Conservation (phyloP, 208 protist species). For the Acanthamoeba sp. region DNA sequence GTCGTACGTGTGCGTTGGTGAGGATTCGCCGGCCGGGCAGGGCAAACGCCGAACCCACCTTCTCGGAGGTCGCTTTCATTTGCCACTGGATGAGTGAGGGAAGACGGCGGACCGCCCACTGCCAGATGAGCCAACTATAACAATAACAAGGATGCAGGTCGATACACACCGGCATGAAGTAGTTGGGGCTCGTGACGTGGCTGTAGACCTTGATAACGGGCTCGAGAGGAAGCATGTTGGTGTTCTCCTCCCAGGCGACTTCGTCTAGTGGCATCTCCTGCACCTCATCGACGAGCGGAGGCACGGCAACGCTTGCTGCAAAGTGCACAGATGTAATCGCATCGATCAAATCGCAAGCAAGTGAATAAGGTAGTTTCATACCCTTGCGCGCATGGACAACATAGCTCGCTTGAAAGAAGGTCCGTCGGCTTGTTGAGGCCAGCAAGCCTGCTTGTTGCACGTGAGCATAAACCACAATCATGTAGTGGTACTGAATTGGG, state of each 20-base stretch:
- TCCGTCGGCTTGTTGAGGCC: too few relatives aligned
- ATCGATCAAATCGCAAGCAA: too few relatives aligned
- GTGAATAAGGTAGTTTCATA: too few relatives aligned
- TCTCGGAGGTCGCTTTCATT: constrained; percentile 23
- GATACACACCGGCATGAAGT: constrained; percentile 26
- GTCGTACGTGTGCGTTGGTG: constrained; percentile 53
- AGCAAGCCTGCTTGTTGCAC: too few relatives aligned
- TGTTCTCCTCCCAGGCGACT: background rate
- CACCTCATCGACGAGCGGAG: background rate
- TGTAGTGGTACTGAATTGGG: too few relatives aligned
- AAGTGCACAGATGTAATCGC: too few relatives aligned
- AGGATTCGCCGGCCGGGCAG: constrained; percentile 18
- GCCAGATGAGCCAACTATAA: too few relatives aligned
- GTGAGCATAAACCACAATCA: too few relatives aligned
- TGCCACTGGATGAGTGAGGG: constrained; percentile 22
- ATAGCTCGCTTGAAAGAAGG: too few relatives aligned
- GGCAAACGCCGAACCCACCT: constrained; percentile 20
- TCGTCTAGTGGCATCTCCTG: background rate
- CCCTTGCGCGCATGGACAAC: too few relatives aligned
- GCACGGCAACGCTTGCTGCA: background rate
- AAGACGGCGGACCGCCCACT: too few relatives aligned
- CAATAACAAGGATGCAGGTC: background rate
- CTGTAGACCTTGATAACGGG: constrained; percentile 45
- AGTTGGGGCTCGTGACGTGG: constrained; percentile 58
- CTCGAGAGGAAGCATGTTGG: constrained; percentile 25